These are phyloP conservation scores for Tillandsia fasciculata DNA, from an alignment of 176 grass and related monocot genomes.

Conservation along the genomic window DNA sequence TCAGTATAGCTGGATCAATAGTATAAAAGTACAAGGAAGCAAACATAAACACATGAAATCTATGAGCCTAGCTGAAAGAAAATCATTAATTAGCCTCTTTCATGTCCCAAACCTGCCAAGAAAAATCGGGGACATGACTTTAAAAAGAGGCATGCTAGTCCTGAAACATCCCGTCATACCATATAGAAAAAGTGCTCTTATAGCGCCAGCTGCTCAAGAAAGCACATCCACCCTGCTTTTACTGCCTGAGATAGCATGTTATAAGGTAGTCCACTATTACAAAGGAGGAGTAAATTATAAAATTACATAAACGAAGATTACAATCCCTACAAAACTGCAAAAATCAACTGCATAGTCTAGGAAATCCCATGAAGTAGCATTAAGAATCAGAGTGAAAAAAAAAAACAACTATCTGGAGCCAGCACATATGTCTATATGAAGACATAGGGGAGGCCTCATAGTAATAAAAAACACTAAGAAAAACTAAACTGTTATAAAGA, in stretches of 20 bases:
- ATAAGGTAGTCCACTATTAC: constrained; percentile 16
- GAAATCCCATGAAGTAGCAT: too few relatives aligned
- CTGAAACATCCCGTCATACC: constrained; percentile 19
- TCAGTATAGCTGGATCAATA: background rate
- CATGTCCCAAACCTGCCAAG: background rate
- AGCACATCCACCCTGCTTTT: constrained; percentile 17
- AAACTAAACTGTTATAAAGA: too few relatives aligned
- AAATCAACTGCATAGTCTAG: too few relatives aligned
- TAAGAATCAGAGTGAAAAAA: too few relatives aligned
- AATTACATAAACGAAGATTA: background rate
- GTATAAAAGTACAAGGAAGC: background rate
- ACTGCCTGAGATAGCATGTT: constrained; percentile 17
- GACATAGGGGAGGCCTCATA: too few relatives aligned
- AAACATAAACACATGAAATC: background rate
- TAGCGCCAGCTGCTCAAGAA: constrained; percentile 16
- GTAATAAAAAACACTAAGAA: too few relatives aligned
- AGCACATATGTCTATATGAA: too few relatives aligned
- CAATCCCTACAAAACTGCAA: background rate
- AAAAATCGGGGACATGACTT: constrained; percentile 1
- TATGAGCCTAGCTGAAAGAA: background rate
- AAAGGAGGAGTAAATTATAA: constrained; percentile 14
- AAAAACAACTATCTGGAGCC: too few relatives aligned
- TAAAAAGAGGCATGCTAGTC: background rate
- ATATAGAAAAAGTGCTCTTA: constrained; percentile 13
- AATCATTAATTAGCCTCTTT: background rate